These are phyloP conservation scores for Ceratocystis destructans DNA, from an alignment of 2,329 filamentous ascomycete species.

Conservation along the genomic window DNA sequence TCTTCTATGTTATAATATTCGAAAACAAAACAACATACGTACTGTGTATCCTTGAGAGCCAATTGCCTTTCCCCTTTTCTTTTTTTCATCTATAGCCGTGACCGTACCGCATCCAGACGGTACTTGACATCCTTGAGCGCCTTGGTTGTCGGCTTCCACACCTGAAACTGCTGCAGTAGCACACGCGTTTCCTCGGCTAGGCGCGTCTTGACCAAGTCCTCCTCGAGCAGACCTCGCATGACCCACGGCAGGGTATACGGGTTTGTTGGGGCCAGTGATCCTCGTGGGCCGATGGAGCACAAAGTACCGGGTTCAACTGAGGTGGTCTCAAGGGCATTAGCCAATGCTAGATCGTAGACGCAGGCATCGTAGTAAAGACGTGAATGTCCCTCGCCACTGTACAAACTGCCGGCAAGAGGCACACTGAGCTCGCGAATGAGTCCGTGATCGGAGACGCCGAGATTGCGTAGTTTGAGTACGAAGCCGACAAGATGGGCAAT, in stretches of 20 bases:
- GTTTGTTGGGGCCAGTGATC: conserved; percentile 44
- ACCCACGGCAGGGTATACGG: conserved; percentile 91
- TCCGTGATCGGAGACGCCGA: conserved; percentile 85
- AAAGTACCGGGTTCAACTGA: conserved; percentile 33
- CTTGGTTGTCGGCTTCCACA: conserved; percentile 84
- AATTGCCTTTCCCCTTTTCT: too few relatives aligned
- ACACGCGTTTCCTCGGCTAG: conserved; percentile 62
- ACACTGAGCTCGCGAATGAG: conserved; percentile 79
- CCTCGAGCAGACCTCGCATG: conserved; percentile 83
- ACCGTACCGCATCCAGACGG: conserved; percentile 77
- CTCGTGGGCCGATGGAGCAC: conserved; percentile 23
- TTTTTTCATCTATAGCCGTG: conserved; percentile 45
- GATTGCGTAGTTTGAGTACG: conserved; percentile 81
- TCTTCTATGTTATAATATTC: too few relatives aligned
- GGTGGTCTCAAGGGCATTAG: conserved; percentile 61
- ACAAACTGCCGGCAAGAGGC: conserved; percentile 79
- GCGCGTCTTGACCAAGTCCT: conserved; percentile 76
- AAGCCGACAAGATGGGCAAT: conserved; percentile 88
- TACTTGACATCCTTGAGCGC: conserved; percentile 93
- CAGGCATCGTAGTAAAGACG: conserved; percentile 79
- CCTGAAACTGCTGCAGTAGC: conserved; percentile 76
- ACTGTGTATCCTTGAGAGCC: too few relatives aligned
- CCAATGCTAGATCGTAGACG: conserved; percentile 67
- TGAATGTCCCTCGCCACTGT: conserved; percentile 85
- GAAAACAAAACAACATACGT: too few relatives aligned